Base-by-base conservation (phyloP, 331 rosid species). In the Pyrus hybrid region DNA sequence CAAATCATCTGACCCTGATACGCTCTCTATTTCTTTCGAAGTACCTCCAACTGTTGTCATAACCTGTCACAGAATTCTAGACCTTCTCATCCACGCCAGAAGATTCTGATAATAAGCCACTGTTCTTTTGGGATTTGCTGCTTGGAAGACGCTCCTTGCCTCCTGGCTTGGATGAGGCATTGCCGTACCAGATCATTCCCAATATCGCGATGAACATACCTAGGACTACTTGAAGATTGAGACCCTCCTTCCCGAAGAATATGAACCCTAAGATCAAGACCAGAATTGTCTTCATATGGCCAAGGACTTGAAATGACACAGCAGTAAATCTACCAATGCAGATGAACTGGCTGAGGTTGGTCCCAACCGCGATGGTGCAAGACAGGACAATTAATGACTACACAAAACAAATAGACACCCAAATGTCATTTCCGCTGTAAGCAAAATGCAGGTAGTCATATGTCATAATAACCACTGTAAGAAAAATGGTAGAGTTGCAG, bases 171-270 rank as follows among this genome's bases (percentile, higher is more conserved):
- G 97, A 83, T 51, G 97, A 95, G 80, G 99, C 99, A 21, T 95
- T 95, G 45, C 97, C 97, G n/a, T 92, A 94, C 99, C 99, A 94
- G 25, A 94, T 28, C 97, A 94, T 94, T 74, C 99, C 97, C 45
- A 49, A 21, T 63, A 95, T 91, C 8, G 99, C 99, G 66, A 92
- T 80, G 68, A 69, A 8, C 99, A 95, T 95, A 70, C 99, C 99
- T 18, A 92, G 8, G 71, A 95, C 80, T 16, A 95, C 99, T 20
- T 95, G 99, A 13, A 79, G 66, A 76, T 86, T 89, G 74, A 95
- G 93, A 56, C 99, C 99, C 76, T 92, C 99, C 80, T 90, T 95
- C 6, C 99, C 99, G 65, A 95, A 95, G 84, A 95, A 91, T 57
- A 92, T 77, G 83, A 95, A 95, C 74, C 99, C 99, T 79, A 95